A percentile compares a stretch with the other conserved stretches of the same genome.
phyloP scores from a whole-genome alignment of 768 basidiomycete species.

The Amanita jacksonii region DNA sequence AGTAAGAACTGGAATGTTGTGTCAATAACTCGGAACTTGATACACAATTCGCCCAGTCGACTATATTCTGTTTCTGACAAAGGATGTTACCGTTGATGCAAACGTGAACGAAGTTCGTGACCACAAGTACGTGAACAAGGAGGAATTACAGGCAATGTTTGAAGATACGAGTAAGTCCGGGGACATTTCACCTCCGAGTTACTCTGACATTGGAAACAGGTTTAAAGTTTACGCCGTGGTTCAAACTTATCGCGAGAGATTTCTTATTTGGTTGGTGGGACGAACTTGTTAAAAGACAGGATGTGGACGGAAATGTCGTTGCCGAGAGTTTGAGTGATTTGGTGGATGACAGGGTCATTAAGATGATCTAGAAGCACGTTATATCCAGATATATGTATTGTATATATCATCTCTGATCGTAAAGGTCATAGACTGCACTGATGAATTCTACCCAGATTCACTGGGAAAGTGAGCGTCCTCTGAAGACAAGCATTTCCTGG shows the following conservation, averaged over 20 bases:
- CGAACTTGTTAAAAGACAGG: conserved; percentile 59
- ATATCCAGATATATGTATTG: background rate
- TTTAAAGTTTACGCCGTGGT: conserved; percentile 97
- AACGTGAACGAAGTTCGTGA: conserved; percentile 91
- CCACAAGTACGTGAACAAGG: conserved; percentile 84
- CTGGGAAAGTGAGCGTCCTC: conserved; percentile 22
- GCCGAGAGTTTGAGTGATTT: conserved; percentile 44
- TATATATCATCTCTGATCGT: background rate
- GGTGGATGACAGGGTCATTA: conserved; percentile 11
- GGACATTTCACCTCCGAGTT: background rate
- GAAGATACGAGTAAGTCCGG: conserved; percentile 50
- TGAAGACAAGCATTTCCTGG: conserved; percentile 61
- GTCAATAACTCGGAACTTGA: background rate
- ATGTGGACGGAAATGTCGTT: conserved; percentile 43
- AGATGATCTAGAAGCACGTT: conserved; percentile 22
- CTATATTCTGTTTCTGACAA: conserved; percentile 92
- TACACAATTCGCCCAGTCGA: conserved; percentile 55
- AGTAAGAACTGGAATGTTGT: conserved; percentile 42
- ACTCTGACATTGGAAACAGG: conserved; percentile 28
- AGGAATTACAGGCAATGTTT: conserved; percentile 89
- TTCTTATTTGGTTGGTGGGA: conserved; percentile 99
- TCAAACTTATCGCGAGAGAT: conserved; percentile 94
- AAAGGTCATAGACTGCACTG: background rate
- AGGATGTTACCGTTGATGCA: conserved; percentile 71
- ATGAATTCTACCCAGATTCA: background rate